A percentile compares a stretch with the other conserved stretches of the same genome.
Conservation (phyloP, 306 rosid genomes). For the Comarum palustre region DNA sequence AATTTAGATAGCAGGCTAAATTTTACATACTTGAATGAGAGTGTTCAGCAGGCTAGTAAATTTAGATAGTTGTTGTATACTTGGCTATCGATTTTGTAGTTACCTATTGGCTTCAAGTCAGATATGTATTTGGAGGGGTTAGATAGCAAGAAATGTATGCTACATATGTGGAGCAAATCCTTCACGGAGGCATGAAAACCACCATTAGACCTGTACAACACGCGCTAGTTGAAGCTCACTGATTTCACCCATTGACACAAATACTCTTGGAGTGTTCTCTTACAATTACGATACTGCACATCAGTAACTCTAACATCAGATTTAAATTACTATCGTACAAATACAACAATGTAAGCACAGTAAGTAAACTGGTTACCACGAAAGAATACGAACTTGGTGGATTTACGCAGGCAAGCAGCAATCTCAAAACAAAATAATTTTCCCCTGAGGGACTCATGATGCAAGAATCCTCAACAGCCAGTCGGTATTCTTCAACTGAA, state of each 20-base stretch:
- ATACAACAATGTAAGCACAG: conserved; percentile 26
- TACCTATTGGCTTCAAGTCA: too few species aligned
- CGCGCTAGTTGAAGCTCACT: neutral
- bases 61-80: too few species aligned
- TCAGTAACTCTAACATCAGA: conserved; percentile 31
- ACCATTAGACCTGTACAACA: too few species aligned
- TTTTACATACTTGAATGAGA: too few species aligned
- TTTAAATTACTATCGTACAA: conserved; percentile 26
- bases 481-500: neutral
- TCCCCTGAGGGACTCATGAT: conserved; percentile 9
- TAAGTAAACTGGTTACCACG: conserved; percentile 16
- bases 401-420: conserved; percentile 20
- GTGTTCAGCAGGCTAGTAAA: too few species aligned
- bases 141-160: too few species aligned
- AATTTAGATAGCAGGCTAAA: too few species aligned
- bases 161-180: too few species aligned
- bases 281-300: conserved; percentile 28
- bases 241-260: neutral
- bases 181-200: too few species aligned
- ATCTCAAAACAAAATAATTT: conserved; percentile 30
- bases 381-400: conserved; percentile 7
- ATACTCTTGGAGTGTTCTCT: neutral
- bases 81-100: too few species aligned
- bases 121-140: too few species aligned
- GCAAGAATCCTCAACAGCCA: conserved; percentile 8